Base-by-base conservation (phyloP, 768 basidiomycete species). In the Brasilioporus rufonigricans region DNA sequence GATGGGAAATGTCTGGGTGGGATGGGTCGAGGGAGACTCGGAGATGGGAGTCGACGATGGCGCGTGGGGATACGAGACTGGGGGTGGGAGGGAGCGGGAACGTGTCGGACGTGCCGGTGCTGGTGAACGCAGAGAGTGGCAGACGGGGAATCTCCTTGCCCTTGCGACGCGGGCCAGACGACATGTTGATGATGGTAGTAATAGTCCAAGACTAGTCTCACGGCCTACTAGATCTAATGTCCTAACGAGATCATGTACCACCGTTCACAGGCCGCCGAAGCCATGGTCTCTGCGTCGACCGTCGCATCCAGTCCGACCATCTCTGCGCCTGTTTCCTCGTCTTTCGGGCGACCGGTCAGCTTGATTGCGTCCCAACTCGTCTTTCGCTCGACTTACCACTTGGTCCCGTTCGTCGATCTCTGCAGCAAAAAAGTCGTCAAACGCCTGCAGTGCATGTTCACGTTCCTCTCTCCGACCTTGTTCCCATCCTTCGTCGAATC, bases 31-130 rank as follows among this genome's bases (percentile, higher is more conserved):
- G n/a, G n/a, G n/a, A n/a, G n/a, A n/a, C n/a, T n/a, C n/a, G n/a
- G 59, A 73, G 81, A 65, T 86, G 80, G 8, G 86, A 81, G 67
- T 93, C 91, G 61, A 89, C 75, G 55, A 93, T 75, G 21, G 70
- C 70, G 10, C 73, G 72, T 0, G 91, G 91, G 61, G 84, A 77
- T 48, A 89, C 75, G 16, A 81, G 74, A 61, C 78, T 84, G 2
- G 91, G 88, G 54, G 84, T 87, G 21, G 84, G 82, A 9, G 85
- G 81, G 11, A 88, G 59, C 2, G 84, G 87, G 65, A 90, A 91
- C 1, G 73, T 73, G 43, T 90, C 89, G 19, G 78, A 79, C 0
- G 82, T 80, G 49, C 85, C 84, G 5, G 85, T n/a, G n/a, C n/a
- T 77, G 26, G 77, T 81, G 68, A 93, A 93, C 0, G 84, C 91